Conservation (phyloP, 2,329 filamentous ascomycete genomes). For the Epichloe gansuensis region DNA sequence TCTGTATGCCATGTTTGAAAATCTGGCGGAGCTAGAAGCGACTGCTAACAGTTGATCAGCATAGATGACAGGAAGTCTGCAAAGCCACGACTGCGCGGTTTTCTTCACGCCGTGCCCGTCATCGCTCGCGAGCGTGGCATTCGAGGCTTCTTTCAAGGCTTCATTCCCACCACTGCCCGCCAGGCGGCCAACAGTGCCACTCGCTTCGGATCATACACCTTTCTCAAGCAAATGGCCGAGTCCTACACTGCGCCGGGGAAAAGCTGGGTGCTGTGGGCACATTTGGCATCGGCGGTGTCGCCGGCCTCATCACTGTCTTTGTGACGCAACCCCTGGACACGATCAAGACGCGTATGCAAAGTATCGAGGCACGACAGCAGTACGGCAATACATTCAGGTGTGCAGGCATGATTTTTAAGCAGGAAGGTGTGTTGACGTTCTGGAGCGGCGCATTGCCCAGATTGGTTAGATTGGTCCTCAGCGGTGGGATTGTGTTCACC, state of each 20-base stretch:
- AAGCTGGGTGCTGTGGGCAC: constrained; percentile 82
- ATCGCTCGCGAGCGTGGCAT: constrained; percentile 82
- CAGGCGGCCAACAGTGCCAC: constrained; percentile 92
- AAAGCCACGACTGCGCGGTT: constrained; percentile 80
- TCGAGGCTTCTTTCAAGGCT: constrained; percentile 91
- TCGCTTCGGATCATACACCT: constrained; percentile 83
- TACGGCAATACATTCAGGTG: constrained; percentile 88
- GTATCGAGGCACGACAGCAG: constrained; percentile 64
- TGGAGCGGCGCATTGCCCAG: constrained; percentile 90
- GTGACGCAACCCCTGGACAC: constrained; percentile 72
- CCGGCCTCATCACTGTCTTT: constrained; percentile 83
- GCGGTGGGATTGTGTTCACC: constrained; percentile 94
- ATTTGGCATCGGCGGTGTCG: constrained; percentile 80
- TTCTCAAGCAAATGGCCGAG: constrained; percentile 79
- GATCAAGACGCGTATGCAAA: constrained; percentile 97
- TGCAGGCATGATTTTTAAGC: constrained; percentile 68
- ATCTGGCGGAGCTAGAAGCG: background rate
- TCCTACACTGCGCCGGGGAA: constrained; percentile 90
- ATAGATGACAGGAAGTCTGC: constrained; percentile 88
- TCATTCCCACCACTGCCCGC: constrained; percentile 85
- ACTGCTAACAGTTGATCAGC: constrained; percentile 26
- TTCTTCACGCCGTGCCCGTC: constrained; percentile 77
- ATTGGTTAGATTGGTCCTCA: constrained; percentile 73
- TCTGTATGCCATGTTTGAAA: constrained; percentile 34
- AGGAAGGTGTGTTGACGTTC: constrained; percentile 81